Evolutionary conservation across 306 rosid genomes (phyloP), one percentile per base, ranked within the genome.

Genomic region (Hylodesmum podocarpum): DNA sequence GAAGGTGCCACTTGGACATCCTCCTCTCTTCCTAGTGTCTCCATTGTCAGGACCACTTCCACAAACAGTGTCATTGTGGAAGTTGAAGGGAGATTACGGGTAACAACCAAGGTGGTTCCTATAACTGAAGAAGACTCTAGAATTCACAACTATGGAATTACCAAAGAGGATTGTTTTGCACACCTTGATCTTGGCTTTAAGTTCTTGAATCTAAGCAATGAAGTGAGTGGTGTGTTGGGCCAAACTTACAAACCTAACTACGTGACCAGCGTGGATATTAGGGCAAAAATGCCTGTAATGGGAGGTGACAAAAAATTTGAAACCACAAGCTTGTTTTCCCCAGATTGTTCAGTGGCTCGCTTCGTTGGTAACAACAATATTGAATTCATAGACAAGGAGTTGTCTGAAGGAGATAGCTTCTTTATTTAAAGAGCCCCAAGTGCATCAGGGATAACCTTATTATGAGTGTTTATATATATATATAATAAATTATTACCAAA

Each of bases 161-260:
- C 89, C 0, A 19, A 78, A 10, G 93, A 88, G 63, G 85, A 90
- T 6, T 76, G 81, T 1, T 83, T 89, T 44, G 93, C 93, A 8
- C 96, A 90, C 40, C 89, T 87, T 41, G 96, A 92, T 40, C 71
- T 92, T 2, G 82, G 93, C 0, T 89, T 92, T 80, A 88, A 85
- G 79, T 88, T 92, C 82, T 86, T 73, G 5, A 82, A 82, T 4
- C 6, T 89, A 22, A 85, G 86, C 36, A 57, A 63, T 1, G 33
- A 82, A 71, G 90, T 89, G 53, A 78, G 83, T 33, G 90, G 96
- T 0, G 86, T 88, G 15, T 80, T 92, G 86, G 93, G 91, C 0
- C 93, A 92, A 68, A 90, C 96, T 0, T 92, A 91, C n/a, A 72
- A 77, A 1, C 82, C 82, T 6, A 69, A 67, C 8, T 86, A 92